Evolutionary conservation across 2,329 filamentous ascomycete genomes (phyloP).

Genomic region (Clarireedia monteithiana): DNA sequence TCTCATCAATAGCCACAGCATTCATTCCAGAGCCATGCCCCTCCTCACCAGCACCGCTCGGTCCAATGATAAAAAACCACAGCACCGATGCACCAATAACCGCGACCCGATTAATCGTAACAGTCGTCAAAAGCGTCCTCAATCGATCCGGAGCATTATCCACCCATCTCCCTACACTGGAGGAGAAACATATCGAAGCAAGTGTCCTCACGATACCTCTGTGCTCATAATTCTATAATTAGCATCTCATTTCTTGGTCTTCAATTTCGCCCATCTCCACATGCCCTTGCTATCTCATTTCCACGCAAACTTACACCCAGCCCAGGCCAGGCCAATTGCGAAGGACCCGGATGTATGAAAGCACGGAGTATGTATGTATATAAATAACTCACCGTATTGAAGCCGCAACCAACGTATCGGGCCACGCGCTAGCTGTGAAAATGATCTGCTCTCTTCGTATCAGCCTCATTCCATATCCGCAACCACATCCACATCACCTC

Average conservation of each 20-base stretch:
- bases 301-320: constrained; percentile 4
- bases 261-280: too few relatives aligned
- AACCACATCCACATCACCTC: constrained; percentile 44
- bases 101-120: constrained; percentile 34
- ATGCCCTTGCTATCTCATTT: neutral
- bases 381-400: constrained; percentile 31
- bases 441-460: constrained; percentile 33
- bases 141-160: constrained; percentile 34
- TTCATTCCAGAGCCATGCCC: neutral
- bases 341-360: too few relatives aligned
- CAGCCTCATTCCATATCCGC: neutral
- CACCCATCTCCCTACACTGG: constrained; percentile 36
- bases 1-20: neutral
- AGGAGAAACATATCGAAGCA: constrained; percentile 35
- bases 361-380: neutral
- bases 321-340: neutral
- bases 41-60: neutral
- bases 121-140: constrained; percentile 34
- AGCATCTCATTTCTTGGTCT: constrained; percentile 4
- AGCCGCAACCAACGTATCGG: constrained; percentile 34
- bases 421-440: constrained; percentile 43
- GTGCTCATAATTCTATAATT: neutral
- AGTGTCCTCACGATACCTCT: constrained; percentile 31
- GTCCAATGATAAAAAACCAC: constrained; percentile 32
- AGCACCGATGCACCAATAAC: constrained; percentile 34